These are phyloP conservation scores for Endocladia muricata DNA, from an alignment of 31 red algal genomes.

Conservation along the genomic window DNA sequence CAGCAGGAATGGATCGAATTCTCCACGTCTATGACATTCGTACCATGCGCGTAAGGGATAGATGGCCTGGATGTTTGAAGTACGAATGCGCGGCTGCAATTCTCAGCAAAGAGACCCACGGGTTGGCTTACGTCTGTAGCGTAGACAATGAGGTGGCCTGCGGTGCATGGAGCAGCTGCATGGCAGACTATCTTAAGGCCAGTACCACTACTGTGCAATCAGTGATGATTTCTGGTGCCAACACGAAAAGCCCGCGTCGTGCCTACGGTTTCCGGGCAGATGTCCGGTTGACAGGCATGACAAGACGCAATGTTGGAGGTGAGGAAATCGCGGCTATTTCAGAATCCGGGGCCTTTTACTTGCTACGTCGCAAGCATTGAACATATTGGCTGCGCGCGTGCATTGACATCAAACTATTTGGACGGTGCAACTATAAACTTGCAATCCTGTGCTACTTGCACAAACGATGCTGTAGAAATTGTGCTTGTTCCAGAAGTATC, in stretches of 20 bases:
- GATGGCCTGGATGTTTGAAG: constrained; percentile 54
- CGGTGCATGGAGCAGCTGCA: constrained; percentile 52
- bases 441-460: too few species aligned
- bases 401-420: too few species aligned
- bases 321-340: constrained; percentile 51
- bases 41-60: constrained; percentile 35
- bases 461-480: too few species aligned
- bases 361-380: constrained; percentile 37
- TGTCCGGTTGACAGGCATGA: constrained; percentile 46
- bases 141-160: constrained; percentile 71
- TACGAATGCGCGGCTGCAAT: constrained; percentile 39
- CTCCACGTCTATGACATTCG: constrained; percentile 51
- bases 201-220: neutral
- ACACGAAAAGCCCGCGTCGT: constrained; percentile 38
- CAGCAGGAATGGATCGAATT: constrained; percentile 48
- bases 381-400: too few species aligned
- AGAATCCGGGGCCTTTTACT: constrained; percentile 58
- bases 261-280: constrained; percentile 70
- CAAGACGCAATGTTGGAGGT: constrained; percentile 30
- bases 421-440: too few species aligned
- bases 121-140: constrained; percentile 52
- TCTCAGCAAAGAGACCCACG: constrained; percentile 28
- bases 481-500: too few species aligned
- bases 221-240: constrained; percentile 71
- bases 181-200: constrained; percentile 10